Percentiles rank a stretch among this genome's conserved stretches.
Evolutionary conservation across 331 rosid species (phyloP).

Genomic region (Arachis monticola): DNA sequence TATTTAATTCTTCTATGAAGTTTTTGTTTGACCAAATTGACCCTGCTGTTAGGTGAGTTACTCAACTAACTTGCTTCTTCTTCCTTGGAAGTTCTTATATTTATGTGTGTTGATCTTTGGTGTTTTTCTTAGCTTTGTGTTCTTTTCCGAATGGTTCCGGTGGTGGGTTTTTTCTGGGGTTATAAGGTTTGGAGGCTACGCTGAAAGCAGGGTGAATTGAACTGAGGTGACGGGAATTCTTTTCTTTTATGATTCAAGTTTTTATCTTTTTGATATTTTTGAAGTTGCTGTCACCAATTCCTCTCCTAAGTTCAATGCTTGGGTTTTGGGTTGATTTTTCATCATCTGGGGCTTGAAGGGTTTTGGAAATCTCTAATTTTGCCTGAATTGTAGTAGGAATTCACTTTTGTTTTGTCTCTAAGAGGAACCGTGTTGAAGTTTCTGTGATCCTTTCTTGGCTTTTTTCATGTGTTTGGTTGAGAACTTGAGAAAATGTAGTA

Average conservation of each 20-base stretch:
- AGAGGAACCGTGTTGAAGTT: neutral
- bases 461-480: too few species aligned
- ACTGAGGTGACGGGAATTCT: slow-evolving; percentile 41
- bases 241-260: neutral
- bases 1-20: neutral
- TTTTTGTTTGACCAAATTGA: slow-evolving; percentile 28
- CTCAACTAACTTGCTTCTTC: slow-evolving; percentile 6
- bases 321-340: slow-evolving; percentile 12
- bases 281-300: slow-evolving; percentile 31
- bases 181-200: slow-evolving; percentile 46
- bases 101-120: neutral
- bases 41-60: slow-evolving; percentile 27
- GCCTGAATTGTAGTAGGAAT: neutral
- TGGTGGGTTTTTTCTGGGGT: slow-evolving; percentile 51
- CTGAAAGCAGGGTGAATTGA: slow-evolving; percentile 17
- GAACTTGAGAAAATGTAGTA: too few species aligned
- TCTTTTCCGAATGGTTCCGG: slow-evolving; percentile 39
- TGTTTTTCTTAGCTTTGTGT: slow-evolving; percentile 27
- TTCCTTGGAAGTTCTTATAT: neutral
- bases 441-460: neutral
- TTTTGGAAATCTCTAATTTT: slow-evolving; percentile 8
- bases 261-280: neutral
- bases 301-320: slow-evolving; percentile 9
- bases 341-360: slow-evolving; percentile 24
- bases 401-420: neutral